These are phyloP conservation scores for Colletotrichum magnum DNA, from an alignment of 2,329 filamentous ascomycete genomes.

Conservation along the genomic window DNA sequence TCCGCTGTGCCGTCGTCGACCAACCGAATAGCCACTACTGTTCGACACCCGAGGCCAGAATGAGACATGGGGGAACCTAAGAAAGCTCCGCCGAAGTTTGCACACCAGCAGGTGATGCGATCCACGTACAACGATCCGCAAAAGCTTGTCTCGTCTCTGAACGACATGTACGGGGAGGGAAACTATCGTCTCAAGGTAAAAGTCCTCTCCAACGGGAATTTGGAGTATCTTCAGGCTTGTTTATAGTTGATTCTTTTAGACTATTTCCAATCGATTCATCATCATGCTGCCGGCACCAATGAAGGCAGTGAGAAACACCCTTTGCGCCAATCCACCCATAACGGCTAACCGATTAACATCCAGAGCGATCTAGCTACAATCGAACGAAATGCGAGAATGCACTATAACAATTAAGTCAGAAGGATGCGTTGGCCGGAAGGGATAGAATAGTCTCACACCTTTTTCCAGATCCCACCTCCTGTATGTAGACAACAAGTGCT, in stretches of 20 bases:
- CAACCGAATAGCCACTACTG: neutral
- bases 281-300: neutral
- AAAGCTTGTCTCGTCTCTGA: conserved; percentile 10
- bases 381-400: conserved; percentile 4
- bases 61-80: too few species aligned
- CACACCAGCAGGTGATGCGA: neutral
- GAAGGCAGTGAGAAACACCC: neutral
- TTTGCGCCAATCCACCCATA: neutral
- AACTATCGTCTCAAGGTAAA: conserved; percentile 22
- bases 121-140: conserved; percentile 12
- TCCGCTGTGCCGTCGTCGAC: neutral
- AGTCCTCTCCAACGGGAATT: neutral
- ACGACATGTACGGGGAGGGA: conserved; percentile 13
- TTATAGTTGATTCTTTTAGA: neutral
- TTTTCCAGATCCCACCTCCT: too few species aligned
- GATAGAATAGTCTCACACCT: too few species aligned
- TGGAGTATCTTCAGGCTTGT: neutral
- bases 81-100: neutral
- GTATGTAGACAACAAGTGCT: too few species aligned
- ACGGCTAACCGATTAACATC: neutral
- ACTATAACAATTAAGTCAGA: conserved; percentile 15
- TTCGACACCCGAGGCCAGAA: too few species aligned
- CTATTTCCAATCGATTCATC: conserved; percentile 3
- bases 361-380: conserved; percentile 11
- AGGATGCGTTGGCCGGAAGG: too few species aligned